phyloP scores from a whole-genome alignment of 192 early-diverging fungal species.

The Spizellomyces punctatus region DNA sequence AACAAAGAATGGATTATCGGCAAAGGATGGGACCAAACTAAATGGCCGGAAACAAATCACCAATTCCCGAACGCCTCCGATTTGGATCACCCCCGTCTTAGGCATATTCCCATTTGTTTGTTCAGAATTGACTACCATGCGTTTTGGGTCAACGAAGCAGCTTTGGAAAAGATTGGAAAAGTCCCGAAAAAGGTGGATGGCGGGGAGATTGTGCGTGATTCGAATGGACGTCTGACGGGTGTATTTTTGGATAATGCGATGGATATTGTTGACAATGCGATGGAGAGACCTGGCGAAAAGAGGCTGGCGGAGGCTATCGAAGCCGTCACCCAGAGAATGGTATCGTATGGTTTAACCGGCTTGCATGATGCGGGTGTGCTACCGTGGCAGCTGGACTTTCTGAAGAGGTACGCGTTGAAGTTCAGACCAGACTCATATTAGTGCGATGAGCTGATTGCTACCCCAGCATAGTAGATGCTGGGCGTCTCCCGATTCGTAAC shows the following conservation, averaged over 20 bases:
- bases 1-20: slow-evolving; percentile 46
- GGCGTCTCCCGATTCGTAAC: slow-evolving; percentile 35
- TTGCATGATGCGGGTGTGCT: slow-evolving; percentile 60
- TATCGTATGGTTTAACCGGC: slow-evolving; percentile 50
- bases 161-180: slow-evolving; percentile 11
- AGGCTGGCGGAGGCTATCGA: slow-evolving; percentile 28
- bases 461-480: slow-evolving; percentile 26
- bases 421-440: background rate
- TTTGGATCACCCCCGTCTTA: slow-evolving; percentile 45
- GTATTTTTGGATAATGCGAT: slow-evolving; percentile 62
- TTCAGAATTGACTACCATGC: slow-evolving; percentile 53
- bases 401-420: slow-evolving; percentile 34
- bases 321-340: slow-evolving; percentile 35
- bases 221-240: slow-evolving; percentile 40
- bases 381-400: slow-evolving; percentile 34
- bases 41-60: slow-evolving; percentile 33
- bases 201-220: slow-evolving; percentile 38
- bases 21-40: slow-evolving; percentile 59
- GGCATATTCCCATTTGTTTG: slow-evolving; percentile 45
- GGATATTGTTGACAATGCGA: slow-evolving; percentile 31
- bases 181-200: slow-evolving; percentile 18
- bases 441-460: background rate
- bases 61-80: slow-evolving; percentile 26
- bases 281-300: slow-evolving; percentile 25
- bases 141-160: slow-evolving; percentile 48